Conservation (phyloP, 306 rosid species). For the Trichosanthes truncata region DNA sequence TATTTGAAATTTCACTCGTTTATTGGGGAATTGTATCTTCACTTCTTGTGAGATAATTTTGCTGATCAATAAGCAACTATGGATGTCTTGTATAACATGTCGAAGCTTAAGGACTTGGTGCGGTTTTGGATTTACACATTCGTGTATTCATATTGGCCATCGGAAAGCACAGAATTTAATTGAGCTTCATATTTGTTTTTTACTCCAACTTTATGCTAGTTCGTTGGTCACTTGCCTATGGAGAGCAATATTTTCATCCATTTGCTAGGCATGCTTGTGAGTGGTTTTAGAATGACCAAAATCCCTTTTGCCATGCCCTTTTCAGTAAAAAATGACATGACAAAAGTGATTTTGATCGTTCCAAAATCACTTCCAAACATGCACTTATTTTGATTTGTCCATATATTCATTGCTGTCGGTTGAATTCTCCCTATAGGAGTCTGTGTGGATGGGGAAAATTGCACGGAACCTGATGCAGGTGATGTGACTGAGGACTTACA, state of each 20-base stretch:
- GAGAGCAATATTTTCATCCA: neutral
- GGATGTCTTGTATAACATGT: neutral
- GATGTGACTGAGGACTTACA: neutral
- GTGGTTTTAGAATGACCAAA: too few relatives aligned
- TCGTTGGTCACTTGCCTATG: neutral
- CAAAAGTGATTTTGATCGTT: too few relatives aligned
- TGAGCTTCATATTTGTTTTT: neutral
- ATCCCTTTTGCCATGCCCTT: too few relatives aligned
- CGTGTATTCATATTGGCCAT: neutral
- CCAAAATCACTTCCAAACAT: too few relatives aligned
- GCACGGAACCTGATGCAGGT: neutral
- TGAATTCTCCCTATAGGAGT: neutral
- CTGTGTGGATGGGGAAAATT: neutral
- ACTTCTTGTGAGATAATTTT: neutral
- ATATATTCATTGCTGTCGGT: neutral
- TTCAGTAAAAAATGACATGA: too few relatives aligned
- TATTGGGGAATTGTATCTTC: neutral
- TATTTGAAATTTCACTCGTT: neutral
- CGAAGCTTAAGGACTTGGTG: neutral
- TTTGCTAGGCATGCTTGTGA: neutral
- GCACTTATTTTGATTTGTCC: neutral
- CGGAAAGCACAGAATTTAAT: neutral
- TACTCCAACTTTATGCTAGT: neutral
- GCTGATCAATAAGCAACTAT: neutral
- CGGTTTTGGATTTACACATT: neutral